phyloP scores from a whole-genome alignment of 768 basidiomycete genomes.

The Tricholoma matsutake region DNA sequence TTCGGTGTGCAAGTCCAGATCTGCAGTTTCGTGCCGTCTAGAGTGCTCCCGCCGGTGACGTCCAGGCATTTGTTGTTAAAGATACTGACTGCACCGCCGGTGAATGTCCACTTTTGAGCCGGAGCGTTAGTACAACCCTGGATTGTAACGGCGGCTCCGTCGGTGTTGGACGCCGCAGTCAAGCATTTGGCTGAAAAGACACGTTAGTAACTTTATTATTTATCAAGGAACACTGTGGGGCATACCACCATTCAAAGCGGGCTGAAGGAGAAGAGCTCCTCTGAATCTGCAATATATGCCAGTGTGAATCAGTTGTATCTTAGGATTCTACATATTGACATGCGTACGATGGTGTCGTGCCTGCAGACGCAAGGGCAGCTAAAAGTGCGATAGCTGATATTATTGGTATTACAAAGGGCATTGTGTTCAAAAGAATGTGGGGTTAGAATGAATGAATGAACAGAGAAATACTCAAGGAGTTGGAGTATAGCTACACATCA shows the following conservation, averaged over 20 bases:
- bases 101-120: slow-evolving; percentile 50
- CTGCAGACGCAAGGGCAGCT: slow-evolving; percentile 13
- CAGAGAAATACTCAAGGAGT: neutral
- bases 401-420: neutral
- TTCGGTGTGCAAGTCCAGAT: slow-evolving; percentile 45
- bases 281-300: slow-evolving; percentile 31
- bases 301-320: neutral
- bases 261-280: slow-evolving; percentile 43
- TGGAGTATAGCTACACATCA: neutral
- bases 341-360: slow-evolving; percentile 24
- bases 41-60: slow-evolving; percentile 37
- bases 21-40: slow-evolving; percentile 47
- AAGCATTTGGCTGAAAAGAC: slow-evolving; percentile 42
- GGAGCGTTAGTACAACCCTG: slow-evolving; percentile 42
- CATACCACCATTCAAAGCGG: slow-evolving; percentile 40
- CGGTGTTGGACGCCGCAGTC: slow-evolving; percentile 45
- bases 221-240: neutral
- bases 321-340: too few species aligned
- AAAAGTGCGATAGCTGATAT: slow-evolving; percentile 13
- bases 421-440: neutral
- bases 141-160: slow-evolving; percentile 47
- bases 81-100: slow-evolving; percentile 37
- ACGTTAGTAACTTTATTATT: neutral
- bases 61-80: slow-evolving; percentile 51
- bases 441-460: neutral